phyloP scores from a whole-genome alignment of 257 asterid genomes.

The Jasminum sambac region DNA sequence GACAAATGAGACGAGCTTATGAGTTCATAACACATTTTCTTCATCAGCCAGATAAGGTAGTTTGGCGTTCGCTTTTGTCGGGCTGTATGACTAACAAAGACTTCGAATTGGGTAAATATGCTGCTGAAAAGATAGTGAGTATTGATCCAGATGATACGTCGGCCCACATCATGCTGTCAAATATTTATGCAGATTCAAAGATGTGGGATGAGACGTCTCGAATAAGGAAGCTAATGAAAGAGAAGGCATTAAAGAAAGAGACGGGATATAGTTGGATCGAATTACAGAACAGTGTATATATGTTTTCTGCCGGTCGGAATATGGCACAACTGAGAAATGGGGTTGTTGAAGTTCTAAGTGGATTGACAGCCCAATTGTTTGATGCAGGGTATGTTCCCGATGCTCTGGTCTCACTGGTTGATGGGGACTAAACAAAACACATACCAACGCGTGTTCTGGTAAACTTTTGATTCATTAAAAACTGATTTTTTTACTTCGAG shows the following conservation, averaged over 20 bases:
- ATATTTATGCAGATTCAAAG: slow-evolving; percentile 58
- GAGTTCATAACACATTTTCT: slow-evolving; percentile 42
- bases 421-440: slow-evolving; percentile 13
- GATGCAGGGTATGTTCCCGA: slow-evolving; percentile 40
- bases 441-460: background rate
- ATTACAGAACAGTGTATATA: slow-evolving; percentile 30
- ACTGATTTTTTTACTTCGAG: background rate
- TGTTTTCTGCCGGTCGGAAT: slow-evolving; percentile 39
- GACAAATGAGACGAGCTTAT: slow-evolving; percentile 55
- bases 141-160: slow-evolving; percentile 75
- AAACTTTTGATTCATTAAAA: background rate
- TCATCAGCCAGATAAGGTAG: slow-evolving; percentile 53
- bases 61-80: slow-evolving; percentile 77
- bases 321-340: slow-evolving; percentile 14
- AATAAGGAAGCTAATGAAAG: slow-evolving; percentile 56
- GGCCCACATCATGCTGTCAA: slow-evolving; percentile 61
- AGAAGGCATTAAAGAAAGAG: slow-evolving; percentile 63
- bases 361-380: slow-evolving; percentile 37
- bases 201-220: slow-evolving; percentile 75
- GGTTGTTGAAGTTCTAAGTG: slow-evolving; percentile 35
- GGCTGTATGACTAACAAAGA: slow-evolving; percentile 61
- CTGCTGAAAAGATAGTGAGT: slow-evolving; percentile 61
- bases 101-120: slow-evolving; percentile 48
- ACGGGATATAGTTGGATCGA: slow-evolving; percentile 78
- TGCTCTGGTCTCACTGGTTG: slow-evolving; percentile 18